phyloP scores from a whole-genome alignment of 1,139 yeast species.

The Blastobotrys buckinghamii region DNA sequence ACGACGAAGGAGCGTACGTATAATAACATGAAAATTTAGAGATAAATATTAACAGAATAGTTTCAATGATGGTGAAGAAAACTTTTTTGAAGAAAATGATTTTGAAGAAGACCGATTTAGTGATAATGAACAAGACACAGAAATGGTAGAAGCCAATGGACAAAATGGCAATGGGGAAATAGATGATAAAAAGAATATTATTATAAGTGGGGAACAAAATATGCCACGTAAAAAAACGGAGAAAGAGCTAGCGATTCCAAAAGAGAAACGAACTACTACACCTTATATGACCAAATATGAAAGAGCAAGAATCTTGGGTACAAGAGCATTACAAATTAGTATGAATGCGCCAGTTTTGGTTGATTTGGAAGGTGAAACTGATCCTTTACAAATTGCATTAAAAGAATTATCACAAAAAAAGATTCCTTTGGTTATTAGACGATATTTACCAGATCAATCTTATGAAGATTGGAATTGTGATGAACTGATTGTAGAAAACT shows the following conservation, averaged over 20 bases:
- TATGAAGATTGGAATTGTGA: slow-evolving; percentile 99
- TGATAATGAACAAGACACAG: slow-evolving; percentile 47
- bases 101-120: slow-evolving; percentile 70
- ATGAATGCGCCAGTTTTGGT: slow-evolving; percentile 98
- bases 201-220: slow-evolving; percentile 33
- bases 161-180: slow-evolving; percentile 42
- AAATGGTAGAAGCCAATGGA: slow-evolving; percentile 14
- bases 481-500: slow-evolving; percentile 75
- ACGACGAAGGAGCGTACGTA: slow-evolving; percentile 14
- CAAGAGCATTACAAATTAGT: slow-evolving; percentile 91
- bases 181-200: slow-evolving; percentile 53
- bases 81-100: slow-evolving; percentile 61
- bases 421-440: slow-evolving; percentile 89
- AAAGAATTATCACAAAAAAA: slow-evolving; percentile 92
- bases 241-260: slow-evolving; percentile 82
- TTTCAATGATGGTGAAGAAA: slow-evolving; percentile 67
- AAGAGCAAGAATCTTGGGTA: slow-evolving; percentile 92
- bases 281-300: slow-evolving; percentile 99
- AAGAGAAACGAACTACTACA: slow-evolving; percentile 84
- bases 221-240: slow-evolving; percentile 58
- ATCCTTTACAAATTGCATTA: slow-evolving; percentile 97
- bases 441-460: slow-evolving; percentile 95
- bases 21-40: not conserved
- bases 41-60: slow-evolving; percentile 25
- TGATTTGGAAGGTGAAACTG: slow-evolving; percentile 97